These are phyloP conservation scores for Fusarium foetens DNA, from an alignment of 2,329 filamentous ascomycete species.

Conservation along the genomic window DNA sequence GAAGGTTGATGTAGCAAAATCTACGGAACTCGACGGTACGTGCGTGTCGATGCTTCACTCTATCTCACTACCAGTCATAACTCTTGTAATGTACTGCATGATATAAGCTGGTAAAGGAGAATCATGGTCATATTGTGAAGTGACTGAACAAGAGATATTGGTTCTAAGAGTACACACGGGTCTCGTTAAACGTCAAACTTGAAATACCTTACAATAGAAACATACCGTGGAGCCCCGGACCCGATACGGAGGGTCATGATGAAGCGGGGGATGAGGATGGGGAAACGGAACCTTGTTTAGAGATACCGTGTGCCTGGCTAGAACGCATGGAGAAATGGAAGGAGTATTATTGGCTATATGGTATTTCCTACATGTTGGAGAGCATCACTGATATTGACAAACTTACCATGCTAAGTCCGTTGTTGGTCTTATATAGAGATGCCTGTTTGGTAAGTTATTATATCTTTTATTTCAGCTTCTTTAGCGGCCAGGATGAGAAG, in stretches of 20 bases:
- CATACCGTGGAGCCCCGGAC: slow-evolving; percentile 12
- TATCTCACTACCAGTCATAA: background rate
- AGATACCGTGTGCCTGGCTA: slow-evolving; percentile 18
- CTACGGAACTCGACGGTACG: slow-evolving; percentile 17
- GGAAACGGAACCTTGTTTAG: slow-evolving; percentile 33
- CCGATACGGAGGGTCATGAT: slow-evolving; percentile 4
- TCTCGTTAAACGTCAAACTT: background rate
- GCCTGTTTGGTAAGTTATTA: background rate
- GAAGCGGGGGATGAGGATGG: slow-evolving; percentile 35
- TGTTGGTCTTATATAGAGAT: background rate
- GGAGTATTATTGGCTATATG: background rate
- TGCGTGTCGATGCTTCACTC: background rate
- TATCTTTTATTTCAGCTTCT: background rate
- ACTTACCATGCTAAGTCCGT: background rate
- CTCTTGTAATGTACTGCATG: background rate
- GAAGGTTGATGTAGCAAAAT: slow-evolving; percentile 27
- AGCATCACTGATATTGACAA: background rate
- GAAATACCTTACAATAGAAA: background rate
- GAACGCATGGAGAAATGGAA: slow-evolving; percentile 23
- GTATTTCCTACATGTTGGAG: background rate
- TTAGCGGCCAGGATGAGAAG: background rate
- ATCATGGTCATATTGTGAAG: background rate
- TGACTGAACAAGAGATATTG: background rate
- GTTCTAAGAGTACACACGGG: slow-evolving; percentile 8
- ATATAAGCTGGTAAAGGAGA: background rate